Conservation (phyloP, 768 basidiomycete species). For the Gyrodon lividus region DNA sequence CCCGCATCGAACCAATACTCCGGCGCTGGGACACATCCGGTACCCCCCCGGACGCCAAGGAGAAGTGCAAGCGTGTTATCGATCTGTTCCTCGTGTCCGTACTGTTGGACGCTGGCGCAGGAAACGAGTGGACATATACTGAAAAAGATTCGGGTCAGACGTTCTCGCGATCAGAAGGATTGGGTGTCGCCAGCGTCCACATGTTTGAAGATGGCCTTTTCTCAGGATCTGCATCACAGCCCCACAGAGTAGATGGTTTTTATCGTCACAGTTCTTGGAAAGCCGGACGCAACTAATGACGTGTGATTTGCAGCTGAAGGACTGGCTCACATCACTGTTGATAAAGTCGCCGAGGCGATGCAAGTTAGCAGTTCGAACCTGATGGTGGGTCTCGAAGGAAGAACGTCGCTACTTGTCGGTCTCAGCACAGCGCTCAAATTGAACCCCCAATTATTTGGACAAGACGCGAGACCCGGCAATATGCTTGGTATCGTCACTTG, state of each 20-base stretch:
- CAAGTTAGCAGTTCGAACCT: conserved; percentile 79
- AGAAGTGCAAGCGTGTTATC: conserved; percentile 71
- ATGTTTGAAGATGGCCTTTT: conserved; percentile 89
- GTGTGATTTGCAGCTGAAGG: conserved; percentile 56
- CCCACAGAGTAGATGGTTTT: conserved; percentile 77
- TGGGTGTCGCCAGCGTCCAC: conserved; percentile 86
- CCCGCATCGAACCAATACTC: conserved; percentile 63
- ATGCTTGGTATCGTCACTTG: conserved; percentile 57
- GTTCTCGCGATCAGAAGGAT: conserved; percentile 72
- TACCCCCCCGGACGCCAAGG: conserved; percentile 46
- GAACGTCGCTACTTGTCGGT: conserved; percentile 71
- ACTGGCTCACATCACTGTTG: conserved; percentile 59
- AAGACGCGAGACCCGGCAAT: conserved; percentile 75
- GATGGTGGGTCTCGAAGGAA: conserved; percentile 88
- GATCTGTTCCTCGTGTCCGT: conserved; percentile 92
- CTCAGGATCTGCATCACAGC: conserved; percentile 56
- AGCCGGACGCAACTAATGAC: conserved; percentile 11
- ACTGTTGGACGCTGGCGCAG: conserved; percentile 92
- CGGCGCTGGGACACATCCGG: conserved; percentile 48
- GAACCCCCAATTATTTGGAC: conserved; percentile 69
- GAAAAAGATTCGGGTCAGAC: conserved; percentile 54
- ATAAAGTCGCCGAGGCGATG: conserved; percentile 63
- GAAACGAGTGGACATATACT: conserved; percentile 73
- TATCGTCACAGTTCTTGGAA: not conserved
- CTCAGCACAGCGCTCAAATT: conserved; percentile 69